Base-by-base conservation (phyloP, 2,329 filamentous ascomycete genomes). In the Trichoderma cornu-damae region DNA sequence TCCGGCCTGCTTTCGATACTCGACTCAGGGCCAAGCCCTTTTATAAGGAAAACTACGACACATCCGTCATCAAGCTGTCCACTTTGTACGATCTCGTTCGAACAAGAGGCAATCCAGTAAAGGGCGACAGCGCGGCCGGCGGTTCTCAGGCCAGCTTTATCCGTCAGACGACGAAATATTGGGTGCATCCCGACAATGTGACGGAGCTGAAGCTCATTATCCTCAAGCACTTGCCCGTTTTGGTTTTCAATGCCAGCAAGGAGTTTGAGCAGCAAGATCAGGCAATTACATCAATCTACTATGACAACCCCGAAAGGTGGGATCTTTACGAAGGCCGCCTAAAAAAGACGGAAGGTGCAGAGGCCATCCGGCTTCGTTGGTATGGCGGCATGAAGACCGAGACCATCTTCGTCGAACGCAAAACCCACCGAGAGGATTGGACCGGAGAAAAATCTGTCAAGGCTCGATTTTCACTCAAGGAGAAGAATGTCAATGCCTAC, bases 401-500 rank as follows among this genome's bases (percentile, higher is more conserved):
- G 69, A 94, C 90, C 55, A 95, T 97, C 58, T 99, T 97, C 68
- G 88, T 99, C 22, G 94, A 99, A 77, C 85, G 94, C 61, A 99
- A 99, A 76, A 99, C 94, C 1, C 94, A 99, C 76, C 87, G 94
- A 37, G 94, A 99, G 73, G 94, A 99, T 72, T 99, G 94, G 94
- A 99, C 94, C 0, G 94, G 94, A 59, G 94, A 99, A 72, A 96
- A 97, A 76, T 97, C 93, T 1, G 94, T 99, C 75, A 99, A 99
- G 77, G 93, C 94, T 42, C 88, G 94, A 42, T 99, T 99, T 69
- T 82, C 89, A 7, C 80, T 94, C 62, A 97, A 99, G 77, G 94
- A 99, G 76, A 99, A 99, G 80, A 89, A 96, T 61, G 88, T 99
- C 68, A 97, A 97, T 68, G 82, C 90, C 12, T 99, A 92, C 70